Evolutionary conservation across 2,329 filamentous ascomycete species (phyloP), one percentile per base, ranked within the genome.

Genomic region (Cytospora piceicola): DNA sequence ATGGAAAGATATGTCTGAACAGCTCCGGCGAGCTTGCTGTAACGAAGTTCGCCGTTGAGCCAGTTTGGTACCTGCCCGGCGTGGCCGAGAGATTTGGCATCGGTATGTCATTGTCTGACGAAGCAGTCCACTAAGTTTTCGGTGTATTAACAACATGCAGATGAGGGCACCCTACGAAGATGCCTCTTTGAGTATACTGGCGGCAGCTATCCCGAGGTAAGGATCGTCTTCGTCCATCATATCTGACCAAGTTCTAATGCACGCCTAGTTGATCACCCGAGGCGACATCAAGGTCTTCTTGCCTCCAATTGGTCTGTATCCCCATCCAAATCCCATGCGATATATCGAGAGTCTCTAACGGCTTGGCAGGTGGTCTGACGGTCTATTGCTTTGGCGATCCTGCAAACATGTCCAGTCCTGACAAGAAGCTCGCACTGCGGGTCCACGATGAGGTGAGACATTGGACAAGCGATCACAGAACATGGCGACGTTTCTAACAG

Each of bases 301-400:
- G 54, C 95, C 95, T 36, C 95, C 95, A 4, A 98, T 99, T 75
- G 95, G 85, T 86, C 78, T 49, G 67, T 65, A 20, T 30, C 22
- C 2, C 7, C 0, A 17, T 14, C 11, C 15, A 34, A 55, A 39
- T 15, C 36, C 29, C 17, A 24, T 29, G 32, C 12, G 27, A 46
- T 54, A 51, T 59, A 53, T 36, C 62, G 58, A 70, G 52, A 69
- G 51, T 56, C 58, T 63, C 68, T 74, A 64, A 75, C 68, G 24
- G 29, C 61, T 53, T 53, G 52, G 4, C 68, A 87, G 85, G 94
- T 65, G 95, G 94, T 11, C 80, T 98, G 71, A 98, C 95, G 0
- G 95, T 98, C 11, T 98, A 99, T 80, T 95, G 93, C 78, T 99
- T 99, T 75, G 95, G 95, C 54, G 93, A 97, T 71, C 93, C 94